Evolutionary conservation across 257 asterid species (phyloP), one percentile per base, ranked within the genome.

Genomic region (Solanum virginianum): DNA sequence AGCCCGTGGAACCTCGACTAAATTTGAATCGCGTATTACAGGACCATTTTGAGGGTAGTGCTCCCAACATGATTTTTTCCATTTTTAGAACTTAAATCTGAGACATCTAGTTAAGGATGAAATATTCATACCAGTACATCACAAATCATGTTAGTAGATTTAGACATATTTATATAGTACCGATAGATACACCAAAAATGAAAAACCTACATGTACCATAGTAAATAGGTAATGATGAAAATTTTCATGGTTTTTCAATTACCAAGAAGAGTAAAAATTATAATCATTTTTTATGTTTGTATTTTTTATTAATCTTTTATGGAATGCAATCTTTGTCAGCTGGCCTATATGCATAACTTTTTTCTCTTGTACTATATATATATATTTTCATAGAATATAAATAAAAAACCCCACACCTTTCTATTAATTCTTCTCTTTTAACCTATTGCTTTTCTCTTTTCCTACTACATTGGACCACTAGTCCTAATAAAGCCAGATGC

Each of bases 371-470:
- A 75, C 15, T 75, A 24, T 8, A 20, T 75, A 24, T 8, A 20
- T 75, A 15, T 14, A 14, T 49, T 22, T 49, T 14, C 5, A 75
- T 75, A 51, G 22, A 77, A 51, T 66, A 65, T 65, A 65, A 65
- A 14, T 16, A 6, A 51, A 29, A 24, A 51, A 26, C 45, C 63
- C 63, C 47, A 36, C 47, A 51, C 45, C 82, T 77, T 49, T 77
- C 82, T 51, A 77, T 69, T 39, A 69, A 69, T 77, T 51, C 82
- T 77, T 77, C 82, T 53, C 60, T 24, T 51, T 51, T 24, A 77
- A 77, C 47, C 12, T 77, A 43, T 74, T 75, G 59, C 10, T 43
- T 24, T 26, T 24, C 45, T 51, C 45, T 51, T 51, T 77, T 14
- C 24, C 62, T 24, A 75, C 45, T 14, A 10, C 7, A 49, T 75